Evolutionary conservation across 2,329 filamentous ascomycete genomes (phyloP), one percentile per base, ranked within the genome.

Genomic region (Juglanconis sp.): DNA sequence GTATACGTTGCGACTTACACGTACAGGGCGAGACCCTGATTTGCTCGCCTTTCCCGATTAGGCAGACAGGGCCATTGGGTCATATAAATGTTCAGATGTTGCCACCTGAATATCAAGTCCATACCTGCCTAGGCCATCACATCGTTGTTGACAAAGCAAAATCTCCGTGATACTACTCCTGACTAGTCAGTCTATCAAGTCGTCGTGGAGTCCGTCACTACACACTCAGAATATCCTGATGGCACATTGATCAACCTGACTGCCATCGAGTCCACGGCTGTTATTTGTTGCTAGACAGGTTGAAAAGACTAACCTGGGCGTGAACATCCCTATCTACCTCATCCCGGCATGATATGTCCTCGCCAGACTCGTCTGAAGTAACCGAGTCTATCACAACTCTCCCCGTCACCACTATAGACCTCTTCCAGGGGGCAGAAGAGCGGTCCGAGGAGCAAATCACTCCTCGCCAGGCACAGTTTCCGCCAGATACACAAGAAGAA

Each of bases 1-100:
- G 55, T 55, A 17, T 63, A 56, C 58, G 58, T 61, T 57, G 42
- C 47, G 47, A 61, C 61, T 61, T 58, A 63, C 61, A 63, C 61
- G 57, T 57, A 53, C 61, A 60, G 34, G 54, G 53, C 50, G 36
- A 42, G 31, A 50, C 51, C 46, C 46, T 48, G 11, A 8, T 11
- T 50, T 55, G 48, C 54, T 52, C 32, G 38, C 32, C 34, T 48
- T 40, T 44, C 48, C 57, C 44, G 53, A 59, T 36, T 42, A 40
- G 32, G 57, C 48, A 40, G 35, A 50, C 30, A 42, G 31, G 40
- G 46, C 30, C 38, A 52, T 34, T 24, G 10, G 9, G n/a, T 10
- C 57, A 61, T 63, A 63, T 63, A 63, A 55, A 32, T 44, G 48
- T 57, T 47, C 48, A 42, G 35, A 57, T 48, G 54, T 63, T 63